These are phyloP conservation scores for Sisymbrium altissimum DNA, from an alignment of 345 rosid genomes.

Conservation along the genomic window DNA sequence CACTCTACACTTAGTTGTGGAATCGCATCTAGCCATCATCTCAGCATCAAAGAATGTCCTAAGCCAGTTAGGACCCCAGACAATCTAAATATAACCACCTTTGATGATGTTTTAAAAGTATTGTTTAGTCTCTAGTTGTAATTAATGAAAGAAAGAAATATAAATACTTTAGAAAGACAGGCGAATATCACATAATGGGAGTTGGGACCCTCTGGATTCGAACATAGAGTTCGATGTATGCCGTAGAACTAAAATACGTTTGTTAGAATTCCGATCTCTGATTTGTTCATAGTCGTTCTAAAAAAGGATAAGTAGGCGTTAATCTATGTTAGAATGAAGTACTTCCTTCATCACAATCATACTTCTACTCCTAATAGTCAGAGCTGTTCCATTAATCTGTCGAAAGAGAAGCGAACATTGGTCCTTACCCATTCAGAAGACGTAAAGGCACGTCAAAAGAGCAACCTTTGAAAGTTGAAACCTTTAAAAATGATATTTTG, in stretches of 20 bases:
- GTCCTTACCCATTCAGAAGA: not conserved
- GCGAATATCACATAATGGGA: not conserved
- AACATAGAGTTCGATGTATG: not conserved
- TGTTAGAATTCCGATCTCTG: not conserved
- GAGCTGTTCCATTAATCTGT: not conserved
- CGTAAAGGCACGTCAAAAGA: not conserved
- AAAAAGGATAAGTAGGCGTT: not conserved
- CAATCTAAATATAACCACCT: too few relatives aligned
- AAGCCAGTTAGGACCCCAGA: not conserved
- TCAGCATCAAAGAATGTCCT: not conserved
- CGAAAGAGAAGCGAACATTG: not conserved
- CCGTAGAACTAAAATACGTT: not conserved
- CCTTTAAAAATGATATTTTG: not conserved
- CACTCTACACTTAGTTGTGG: not conserved
- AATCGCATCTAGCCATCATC: not conserved
- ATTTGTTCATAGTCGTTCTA: not conserved
- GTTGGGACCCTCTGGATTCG: not conserved
- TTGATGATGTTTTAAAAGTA: not conserved
- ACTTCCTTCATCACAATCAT: not conserved
- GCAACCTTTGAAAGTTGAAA: not conserved
- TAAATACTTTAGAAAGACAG: not conserved
- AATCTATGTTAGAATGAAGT: not conserved
- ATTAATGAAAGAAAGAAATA: not conserved
- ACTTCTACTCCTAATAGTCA: not conserved
- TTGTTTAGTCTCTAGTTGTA: not conserved